Percentiles rank a stretch among this genome's conserved stretches.
phyloP scores from a whole-genome alignment of 768 basidiomycete genomes.

The Filobasidium floriforme region DNA sequence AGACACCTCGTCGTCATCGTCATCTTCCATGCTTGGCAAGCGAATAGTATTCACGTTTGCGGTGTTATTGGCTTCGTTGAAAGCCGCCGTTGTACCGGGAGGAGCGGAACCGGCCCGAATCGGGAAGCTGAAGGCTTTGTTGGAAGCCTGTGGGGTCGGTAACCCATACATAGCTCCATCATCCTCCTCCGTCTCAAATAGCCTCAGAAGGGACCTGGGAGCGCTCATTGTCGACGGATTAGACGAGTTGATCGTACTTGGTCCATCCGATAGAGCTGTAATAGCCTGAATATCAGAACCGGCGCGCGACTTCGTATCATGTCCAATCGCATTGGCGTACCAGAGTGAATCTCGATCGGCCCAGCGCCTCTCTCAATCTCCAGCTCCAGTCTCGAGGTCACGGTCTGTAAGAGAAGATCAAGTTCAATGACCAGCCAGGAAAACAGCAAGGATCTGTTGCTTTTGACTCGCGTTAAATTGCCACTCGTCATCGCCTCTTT shows the following conservation, averaged over 20 bases:
- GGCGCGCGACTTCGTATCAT: too few relatives aligned
- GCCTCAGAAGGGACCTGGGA: slow-evolving; percentile 66
- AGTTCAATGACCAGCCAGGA: slow-evolving; percentile 10
- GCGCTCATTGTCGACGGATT: slow-evolving; percentile 43
- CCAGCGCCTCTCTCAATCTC: slow-evolving; percentile 25
- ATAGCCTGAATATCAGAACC: not conserved
- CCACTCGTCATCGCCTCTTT: slow-evolving; percentile 37
- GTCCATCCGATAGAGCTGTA: slow-evolving; percentile 7
- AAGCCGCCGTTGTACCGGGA: not conserved
- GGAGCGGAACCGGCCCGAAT: slow-evolving; percentile 8
- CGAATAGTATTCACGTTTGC: slow-evolving; percentile 16
- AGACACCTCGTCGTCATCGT: slow-evolving; percentile 14
- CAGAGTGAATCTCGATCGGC: slow-evolving; percentile 11
- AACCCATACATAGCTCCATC: not conserved
- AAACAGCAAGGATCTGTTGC: not conserved
- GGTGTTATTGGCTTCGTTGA: not conserved
- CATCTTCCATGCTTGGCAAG: slow-evolving; percentile 16
- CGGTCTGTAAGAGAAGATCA: slow-evolving; percentile 27
- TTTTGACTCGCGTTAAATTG: slow-evolving; percentile 41
- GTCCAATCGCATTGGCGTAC: not conserved
- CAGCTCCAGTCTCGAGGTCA: slow-evolving; percentile 38
- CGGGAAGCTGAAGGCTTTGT: slow-evolving; percentile 11
- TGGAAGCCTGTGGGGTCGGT: not conserved
- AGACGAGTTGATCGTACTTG: not conserved
- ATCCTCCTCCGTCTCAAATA: slow-evolving; percentile 56